Evolutionary conservation across 225 moss, liverwort and hornwort genomes (phyloP), one percentile per base, ranked within the genome.

Genomic region (Sphagnum tenellum): DNA sequence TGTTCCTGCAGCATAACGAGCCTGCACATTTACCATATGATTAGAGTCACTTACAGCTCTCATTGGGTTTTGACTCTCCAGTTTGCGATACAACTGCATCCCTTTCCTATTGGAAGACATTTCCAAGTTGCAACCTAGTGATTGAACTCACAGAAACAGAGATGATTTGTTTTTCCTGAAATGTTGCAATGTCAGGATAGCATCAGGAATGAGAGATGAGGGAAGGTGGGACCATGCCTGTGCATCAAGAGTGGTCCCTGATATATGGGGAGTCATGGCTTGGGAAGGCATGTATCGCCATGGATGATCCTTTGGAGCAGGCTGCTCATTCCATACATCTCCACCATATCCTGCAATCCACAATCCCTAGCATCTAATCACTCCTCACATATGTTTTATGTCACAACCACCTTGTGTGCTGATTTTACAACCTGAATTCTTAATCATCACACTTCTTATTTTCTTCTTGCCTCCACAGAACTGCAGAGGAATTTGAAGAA

Each of bases 211-310:
- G 29, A 29, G 29, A 29, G 29, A 29, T 29, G 29, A 29, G 29
- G 29, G 29, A 29, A 29, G 7, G 5, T 9, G 3, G 56, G 7
- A 29, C 8, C 47, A 7, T 61, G 71, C 89, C 88, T 93, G 92
- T 0, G 79, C 92, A 69, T 93, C 92, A n/a, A 93, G 71, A 5
- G 89, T 88, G 64, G 88, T 81, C 58, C 92, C 92, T 11, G 92
- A 93, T 12, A 86, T 81, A 69, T 93, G 92, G 13, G 88, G 72
- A 6, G 92, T 93, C 87, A 93, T 89, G 57, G 88, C 89, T 45
- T 93, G 81, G 69, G 78, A 51, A 8, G 78, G 75, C 89, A 93
- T 89, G 64, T 78, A 77, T 9, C 81, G 89, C 89, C 89, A 93
- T 44, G 86, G 80, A 51, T 93, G 92, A 3, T 93, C 86, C 50